phyloP scores from a whole-genome alignment of 371 early-diverging fungal species.

The Rhizopus microsporus region DNA sequence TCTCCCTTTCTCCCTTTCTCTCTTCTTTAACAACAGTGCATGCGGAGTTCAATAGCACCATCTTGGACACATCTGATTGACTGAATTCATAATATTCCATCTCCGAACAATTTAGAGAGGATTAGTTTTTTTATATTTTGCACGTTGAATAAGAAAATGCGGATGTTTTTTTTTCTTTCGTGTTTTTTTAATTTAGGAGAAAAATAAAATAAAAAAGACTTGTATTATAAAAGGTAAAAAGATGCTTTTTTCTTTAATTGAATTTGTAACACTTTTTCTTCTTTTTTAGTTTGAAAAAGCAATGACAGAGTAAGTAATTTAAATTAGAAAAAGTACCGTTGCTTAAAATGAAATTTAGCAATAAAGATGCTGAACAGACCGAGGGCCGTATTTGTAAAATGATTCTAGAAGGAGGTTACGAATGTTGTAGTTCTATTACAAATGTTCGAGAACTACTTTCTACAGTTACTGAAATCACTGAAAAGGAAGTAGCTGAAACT shows the following conservation, averaged over 20 bases:
- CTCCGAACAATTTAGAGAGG: too few species aligned
- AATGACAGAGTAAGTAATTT: conserved; percentile 6
- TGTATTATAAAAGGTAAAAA: conserved; percentile 7
- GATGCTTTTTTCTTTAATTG: background rate
- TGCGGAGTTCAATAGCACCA: too few species aligned
- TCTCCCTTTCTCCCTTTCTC: too few species aligned
- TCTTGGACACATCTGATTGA: too few species aligned
- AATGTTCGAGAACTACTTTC: conserved; percentile 50
- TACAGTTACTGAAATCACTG: conserved; percentile 32
- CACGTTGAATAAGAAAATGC: background rate
- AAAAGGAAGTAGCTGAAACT: conserved; percentile 70
- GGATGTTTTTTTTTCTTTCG: background rate
- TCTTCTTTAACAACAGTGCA: too few species aligned
- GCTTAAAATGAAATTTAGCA: background rate
- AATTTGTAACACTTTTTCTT: too few species aligned
- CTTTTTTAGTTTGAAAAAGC: background rate
- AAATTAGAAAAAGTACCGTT: too few species aligned
- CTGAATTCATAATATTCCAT: too few species aligned
- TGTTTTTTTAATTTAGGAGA: conserved; percentile 4
- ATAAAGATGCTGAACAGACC: conserved; percentile 28
- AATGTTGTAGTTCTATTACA: conserved; percentile 52
- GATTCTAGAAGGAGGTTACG: conserved; percentile 61
- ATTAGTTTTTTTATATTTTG: background rate
- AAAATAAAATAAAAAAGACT: conserved; percentile 4
- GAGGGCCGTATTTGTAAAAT: conserved; percentile 48